Conservation (phyloP, 768 basidiomycete genomes). For the Collybiopsis luxurians region DNA sequence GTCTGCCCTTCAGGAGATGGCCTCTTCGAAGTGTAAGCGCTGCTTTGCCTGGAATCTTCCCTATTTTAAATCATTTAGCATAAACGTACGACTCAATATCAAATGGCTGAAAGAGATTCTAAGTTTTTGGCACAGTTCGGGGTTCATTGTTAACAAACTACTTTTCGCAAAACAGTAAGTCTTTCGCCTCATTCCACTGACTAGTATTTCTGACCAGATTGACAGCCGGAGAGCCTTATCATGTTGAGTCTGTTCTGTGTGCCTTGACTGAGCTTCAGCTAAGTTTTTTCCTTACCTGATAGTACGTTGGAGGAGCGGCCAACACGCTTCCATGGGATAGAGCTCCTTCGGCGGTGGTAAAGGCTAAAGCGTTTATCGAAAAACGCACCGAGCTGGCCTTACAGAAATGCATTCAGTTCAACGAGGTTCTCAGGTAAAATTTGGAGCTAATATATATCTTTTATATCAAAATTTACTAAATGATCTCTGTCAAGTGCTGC, state of each 20-base stretch:
- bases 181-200: too few relatives aligned
- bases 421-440: constrained; percentile 67
- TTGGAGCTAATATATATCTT: too few relatives aligned
- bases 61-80: constrained; percentile 42
- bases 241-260: constrained; percentile 14
- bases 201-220: constrained; percentile 5
- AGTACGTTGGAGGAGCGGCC: constrained; percentile 79
- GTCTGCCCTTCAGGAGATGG: constrained; percentile 65
- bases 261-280: too few relatives aligned
- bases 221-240: constrained; percentile 77
- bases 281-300: too few relatives aligned
- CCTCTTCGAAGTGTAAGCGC: constrained; percentile 61
- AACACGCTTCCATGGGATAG: constrained; percentile 65
- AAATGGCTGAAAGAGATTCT: neutral
- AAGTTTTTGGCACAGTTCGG: constrained; percentile 43
- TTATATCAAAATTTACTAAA: neutral
- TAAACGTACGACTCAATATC: constrained; percentile 46
- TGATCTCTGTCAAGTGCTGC: constrained; percentile 47
- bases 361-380: constrained; percentile 59
- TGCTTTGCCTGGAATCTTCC: neutral
- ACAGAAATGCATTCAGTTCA: constrained; percentile 44
- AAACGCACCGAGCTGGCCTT: constrained; percentile 50
- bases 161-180: constrained; percentile 81
- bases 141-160: constrained; percentile 75
- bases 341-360: constrained; percentile 56